phyloP scores from a whole-genome alignment of 768 basidiomycete genomes.

The Phallus indusiatus region DNA sequence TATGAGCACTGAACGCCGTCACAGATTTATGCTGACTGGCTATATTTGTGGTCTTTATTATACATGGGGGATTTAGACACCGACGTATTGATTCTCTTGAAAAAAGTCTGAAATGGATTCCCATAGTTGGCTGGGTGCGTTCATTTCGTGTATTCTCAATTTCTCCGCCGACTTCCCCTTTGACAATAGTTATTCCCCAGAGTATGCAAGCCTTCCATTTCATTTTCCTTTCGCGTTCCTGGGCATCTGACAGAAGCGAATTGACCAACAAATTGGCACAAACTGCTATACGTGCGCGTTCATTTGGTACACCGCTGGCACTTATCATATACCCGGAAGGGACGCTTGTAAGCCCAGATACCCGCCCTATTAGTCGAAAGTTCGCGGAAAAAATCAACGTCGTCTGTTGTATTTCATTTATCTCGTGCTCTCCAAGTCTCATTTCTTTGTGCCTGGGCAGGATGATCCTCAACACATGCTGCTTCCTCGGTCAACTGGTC shows the following conservation, averaged over 20 bases:
- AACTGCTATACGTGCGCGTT: constrained; percentile 60
- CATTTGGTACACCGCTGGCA: constrained; percentile 60
- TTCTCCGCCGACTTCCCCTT: not conserved
- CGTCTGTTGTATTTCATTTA: constrained; percentile 39
- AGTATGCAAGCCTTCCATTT: constrained; percentile 93
- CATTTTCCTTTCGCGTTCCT: constrained; percentile 86
- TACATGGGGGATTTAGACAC: constrained; percentile 63
- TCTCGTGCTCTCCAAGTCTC: constrained; percentile 2
- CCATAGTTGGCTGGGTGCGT: constrained; percentile 80
- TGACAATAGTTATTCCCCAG: constrained; percentile 25
- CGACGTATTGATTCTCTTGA: constrained; percentile 84
- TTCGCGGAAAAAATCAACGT: constrained; percentile 85
- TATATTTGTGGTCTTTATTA: constrained; percentile 80
- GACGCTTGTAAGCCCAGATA: constrained; percentile 82
- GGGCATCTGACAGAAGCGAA: constrained; percentile 73
- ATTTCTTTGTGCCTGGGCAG: constrained; percentile 30
- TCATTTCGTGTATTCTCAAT: not conserved
- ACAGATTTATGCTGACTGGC: constrained; percentile 70
- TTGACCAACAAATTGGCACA: constrained; percentile 57
- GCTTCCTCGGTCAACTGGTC: constrained; percentile 86
- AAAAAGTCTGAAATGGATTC: constrained; percentile 84
- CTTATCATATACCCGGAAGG: constrained; percentile 94
- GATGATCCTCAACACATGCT: constrained; percentile 71
- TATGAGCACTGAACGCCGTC: not conserved
- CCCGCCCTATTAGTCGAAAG: constrained; percentile 73